Percentiles rank a stretch among this genome's conserved stretches.
Conservation (phyloP, 2,329 filamentous ascomycete genomes). For the Colletotrichum spinosum region DNA sequence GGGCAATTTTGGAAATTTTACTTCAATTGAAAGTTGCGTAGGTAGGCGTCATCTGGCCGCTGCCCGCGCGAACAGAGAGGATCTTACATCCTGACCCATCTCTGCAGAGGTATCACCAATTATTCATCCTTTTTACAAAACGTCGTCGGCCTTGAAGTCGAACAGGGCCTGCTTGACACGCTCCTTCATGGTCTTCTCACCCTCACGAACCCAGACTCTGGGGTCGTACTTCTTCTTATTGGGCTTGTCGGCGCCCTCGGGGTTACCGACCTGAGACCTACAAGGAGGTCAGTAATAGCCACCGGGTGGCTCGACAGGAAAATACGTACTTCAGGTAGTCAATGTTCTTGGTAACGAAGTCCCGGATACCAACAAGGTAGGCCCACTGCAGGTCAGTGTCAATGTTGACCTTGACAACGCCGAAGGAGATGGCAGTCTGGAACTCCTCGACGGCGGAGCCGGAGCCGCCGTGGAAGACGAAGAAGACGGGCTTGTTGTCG, state of each 20-base stretch:
- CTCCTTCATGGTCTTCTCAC: slow-evolving; percentile 94
- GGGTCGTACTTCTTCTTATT: slow-evolving; percentile 96
- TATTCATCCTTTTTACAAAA: slow-evolving; percentile 69
- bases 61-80: slow-evolving; percentile 26
- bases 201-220: slow-evolving; percentile 94
- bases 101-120: slow-evolving; percentile 37
- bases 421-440: slow-evolving; percentile 86
- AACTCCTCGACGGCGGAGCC: slow-evolving; percentile 93
- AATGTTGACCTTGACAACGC: slow-evolving; percentile 99
- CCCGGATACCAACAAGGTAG: slow-evolving; percentile 91
- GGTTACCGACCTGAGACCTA: slow-evolving; percentile 88
- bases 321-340: slow-evolving; percentile 75
- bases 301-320: neutral
- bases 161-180: slow-evolving; percentile 84
- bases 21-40: slow-evolving; percentile 33
- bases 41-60: slow-evolving; percentile 26
- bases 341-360: slow-evolving; percentile 95
- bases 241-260: slow-evolving; percentile 94
- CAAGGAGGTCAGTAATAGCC: neutral
- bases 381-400: slow-evolving; percentile 98
- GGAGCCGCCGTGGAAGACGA: slow-evolving; percentile 99
- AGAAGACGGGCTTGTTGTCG: slow-evolving; percentile 94
- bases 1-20: slow-evolving; percentile 11
- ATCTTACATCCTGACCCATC: slow-evolving; percentile 16
- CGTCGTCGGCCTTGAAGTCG: slow-evolving; percentile 89